Conservation (phyloP, 2,329 filamentous ascomycete genomes). For the Torrubiellomyces zombiae region DNA sequence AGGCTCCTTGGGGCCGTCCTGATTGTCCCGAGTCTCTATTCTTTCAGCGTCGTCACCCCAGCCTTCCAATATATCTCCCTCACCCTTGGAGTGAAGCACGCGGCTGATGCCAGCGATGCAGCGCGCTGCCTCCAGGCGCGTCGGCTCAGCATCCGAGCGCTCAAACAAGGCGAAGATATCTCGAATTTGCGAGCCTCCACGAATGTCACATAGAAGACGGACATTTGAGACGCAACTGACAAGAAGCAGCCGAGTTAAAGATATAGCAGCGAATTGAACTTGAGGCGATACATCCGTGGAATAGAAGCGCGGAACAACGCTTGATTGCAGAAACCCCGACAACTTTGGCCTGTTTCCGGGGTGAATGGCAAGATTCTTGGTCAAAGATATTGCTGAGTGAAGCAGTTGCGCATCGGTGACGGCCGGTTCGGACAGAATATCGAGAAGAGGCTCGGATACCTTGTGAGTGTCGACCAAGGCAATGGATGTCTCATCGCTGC, state of each 20-base stretch:
- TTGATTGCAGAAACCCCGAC: conserved; percentile 27
- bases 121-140: conserved; percentile 42
- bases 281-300: conserved; percentile 32
- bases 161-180: conserved; percentile 20
- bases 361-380: conserved; percentile 49
- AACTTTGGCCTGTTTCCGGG: conserved; percentile 34
- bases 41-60: conserved; percentile 8
- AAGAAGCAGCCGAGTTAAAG: conserved; percentile 39
- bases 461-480: conserved; percentile 28
- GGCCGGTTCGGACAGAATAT: conserved; percentile 23
- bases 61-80: conserved; percentile 15
- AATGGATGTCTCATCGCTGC: conserved; percentile 36
- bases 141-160: conserved; percentile 28
- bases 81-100: conserved; percentile 29
- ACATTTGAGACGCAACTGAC: conserved; percentile 36
- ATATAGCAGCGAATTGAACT: conserved; percentile 43
- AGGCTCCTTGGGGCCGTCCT: background rate
- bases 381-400: conserved; percentile 40
- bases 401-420: conserved; percentile 32
- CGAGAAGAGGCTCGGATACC: conserved; percentile 26
- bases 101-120: conserved; percentile 35
- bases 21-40: conserved; percentile 6
- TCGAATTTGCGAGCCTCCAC: no score
- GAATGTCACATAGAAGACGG: no score
- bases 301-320: conserved; percentile 36